These are phyloP conservation scores for Simplicillium sp. DNA, from an alignment of 2,329 filamentous ascomycete genomes.

Conservation along the genomic window DNA sequence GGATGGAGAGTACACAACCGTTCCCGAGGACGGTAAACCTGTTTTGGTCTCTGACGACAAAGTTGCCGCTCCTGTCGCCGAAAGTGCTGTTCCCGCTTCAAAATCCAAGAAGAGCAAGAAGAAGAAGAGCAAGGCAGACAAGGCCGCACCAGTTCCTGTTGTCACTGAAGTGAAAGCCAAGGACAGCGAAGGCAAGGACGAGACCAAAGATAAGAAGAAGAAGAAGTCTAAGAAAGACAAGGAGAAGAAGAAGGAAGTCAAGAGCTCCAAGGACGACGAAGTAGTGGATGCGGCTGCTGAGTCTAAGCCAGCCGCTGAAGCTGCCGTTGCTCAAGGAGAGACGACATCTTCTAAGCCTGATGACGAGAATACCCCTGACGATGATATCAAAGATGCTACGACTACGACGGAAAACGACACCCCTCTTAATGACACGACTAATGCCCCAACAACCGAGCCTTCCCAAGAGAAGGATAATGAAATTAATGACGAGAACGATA, in stretches of 20 bases:
- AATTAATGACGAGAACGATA: background rate
- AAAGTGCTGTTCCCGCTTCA: conserved; percentile 2
- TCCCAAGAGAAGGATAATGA: background rate
- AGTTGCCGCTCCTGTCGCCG: background rate
- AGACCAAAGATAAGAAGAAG: conserved; percentile 10
- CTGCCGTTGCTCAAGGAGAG: conserved; percentile 2
- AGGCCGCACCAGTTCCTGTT: conserved; percentile 1
- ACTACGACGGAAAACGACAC: conserved; percentile 7
- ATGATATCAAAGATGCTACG: conserved; percentile 3
- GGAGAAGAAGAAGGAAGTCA: conserved; percentile 4
- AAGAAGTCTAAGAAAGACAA: conserved; percentile 9
- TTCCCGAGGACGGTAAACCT: conserved; percentile 3
- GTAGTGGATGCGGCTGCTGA: conserved; percentile 1
- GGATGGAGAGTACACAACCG: conserved; percentile 5
- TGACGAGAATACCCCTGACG: conserved; percentile 7
- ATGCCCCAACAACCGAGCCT: background rate
- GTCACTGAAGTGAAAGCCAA: conserved; percentile 4
- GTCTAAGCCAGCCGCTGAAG: background rate
- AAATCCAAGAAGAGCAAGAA: conserved; percentile 9
- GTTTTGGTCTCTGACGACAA: conserved; percentile 1
- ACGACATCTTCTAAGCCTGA: conserved; percentile 3
- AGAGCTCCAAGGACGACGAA: conserved; percentile 4
- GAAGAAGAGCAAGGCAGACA: conserved; percentile 8
- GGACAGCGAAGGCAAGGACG: conserved; percentile 3
- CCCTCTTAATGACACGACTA: conserved; percentile 3